Percentiles rank a stretch among this genome's conserved stretches.
Evolutionary conservation across 176 grass and related monocot genomes (phyloP).

Genomic region (Melocanna baccifera): DNA sequence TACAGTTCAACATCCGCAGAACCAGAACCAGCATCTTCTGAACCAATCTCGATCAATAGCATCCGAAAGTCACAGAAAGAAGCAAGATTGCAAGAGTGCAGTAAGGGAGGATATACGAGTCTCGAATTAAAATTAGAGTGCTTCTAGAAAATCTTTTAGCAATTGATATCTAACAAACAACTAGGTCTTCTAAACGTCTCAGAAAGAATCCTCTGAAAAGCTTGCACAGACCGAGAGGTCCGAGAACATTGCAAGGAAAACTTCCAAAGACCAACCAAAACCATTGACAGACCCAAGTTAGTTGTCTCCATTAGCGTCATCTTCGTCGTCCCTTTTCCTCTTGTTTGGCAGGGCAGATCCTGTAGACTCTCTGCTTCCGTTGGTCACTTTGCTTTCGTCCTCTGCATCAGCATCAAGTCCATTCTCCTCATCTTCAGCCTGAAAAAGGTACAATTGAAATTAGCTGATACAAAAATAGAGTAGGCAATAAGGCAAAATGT

Average conservation of each 20-base stretch:
- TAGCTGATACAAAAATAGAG: neutral
- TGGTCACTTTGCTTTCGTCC: neutral
- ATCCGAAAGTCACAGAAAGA: neutral
- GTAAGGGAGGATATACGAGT: neutral
- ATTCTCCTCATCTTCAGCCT: slow-evolving; percentile 34
- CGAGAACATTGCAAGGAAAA: neutral
- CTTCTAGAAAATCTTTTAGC: neutral
- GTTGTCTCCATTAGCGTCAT: neutral
- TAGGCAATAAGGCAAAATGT: neutral
- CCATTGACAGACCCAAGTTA: neutral
- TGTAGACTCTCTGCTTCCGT: neutral
- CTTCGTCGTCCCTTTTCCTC: slow-evolving; percentile 47
- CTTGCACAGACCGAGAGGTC: neutral
- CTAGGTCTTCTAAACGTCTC: neutral
- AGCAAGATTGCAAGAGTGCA: neutral
- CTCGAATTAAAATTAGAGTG: neutral
- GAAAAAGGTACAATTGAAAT: neutral
- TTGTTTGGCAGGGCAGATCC: slow-evolving; percentile 36
- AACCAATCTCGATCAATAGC: neutral
- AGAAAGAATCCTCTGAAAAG: neutral
- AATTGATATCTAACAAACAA: neutral
- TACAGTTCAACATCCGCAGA: neutral
- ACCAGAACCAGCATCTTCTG: neutral
- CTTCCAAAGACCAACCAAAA: neutral
- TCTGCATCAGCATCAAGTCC: slow-evolving; percentile 20